Percentiles rank a stretch among this genome's conserved stretches.
These are phyloP conservation scores for Cicer pinnatifidum DNA, from an alignment of 306 rosid genomes.

Conservation along the genomic window DNA sequence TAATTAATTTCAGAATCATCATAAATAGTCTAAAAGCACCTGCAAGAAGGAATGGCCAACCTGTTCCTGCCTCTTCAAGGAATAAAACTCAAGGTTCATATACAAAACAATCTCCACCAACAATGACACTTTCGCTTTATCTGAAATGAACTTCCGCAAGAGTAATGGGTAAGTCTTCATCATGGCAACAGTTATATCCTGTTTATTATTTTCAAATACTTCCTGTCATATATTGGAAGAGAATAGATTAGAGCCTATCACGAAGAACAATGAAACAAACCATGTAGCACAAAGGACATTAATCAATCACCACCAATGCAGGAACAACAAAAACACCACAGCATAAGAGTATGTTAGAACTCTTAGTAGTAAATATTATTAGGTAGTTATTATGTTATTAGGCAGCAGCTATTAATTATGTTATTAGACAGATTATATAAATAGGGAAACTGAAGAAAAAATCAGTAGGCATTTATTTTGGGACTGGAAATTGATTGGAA, in stretches of 20 bases:
- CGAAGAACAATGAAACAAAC: constrained; percentile 18
- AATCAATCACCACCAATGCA: constrained; percentile 7
- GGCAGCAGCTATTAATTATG: too few relatives aligned
- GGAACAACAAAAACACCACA: constrained; percentile 23
- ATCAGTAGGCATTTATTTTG: too few relatives aligned
- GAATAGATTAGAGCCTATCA: constrained; percentile 41
- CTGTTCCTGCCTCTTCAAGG: constrained; percentile 91
- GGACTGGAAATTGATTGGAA: too few relatives aligned
- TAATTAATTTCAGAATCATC: constrained; percentile 36
- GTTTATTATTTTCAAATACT: constrained; percentile 75
- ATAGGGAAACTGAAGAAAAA: too few relatives aligned
- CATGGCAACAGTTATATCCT: constrained; percentile 81
- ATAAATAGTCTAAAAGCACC: constrained; percentile 36
- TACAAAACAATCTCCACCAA: constrained; percentile 76
- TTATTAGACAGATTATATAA: too few relatives aligned
- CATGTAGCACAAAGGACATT: constrained; percentile 33
- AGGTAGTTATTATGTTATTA: too few relatives aligned
- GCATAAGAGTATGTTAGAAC: too few relatives aligned
- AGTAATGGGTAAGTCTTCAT: constrained; percentile 83
- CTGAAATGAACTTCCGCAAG: constrained; percentile 88
- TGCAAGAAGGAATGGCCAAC: constrained; percentile 50
- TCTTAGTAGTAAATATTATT: too few relatives aligned
- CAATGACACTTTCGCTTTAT: constrained; percentile 77
- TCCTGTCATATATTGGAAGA: constrained; percentile 63
- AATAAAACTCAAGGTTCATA: constrained; percentile 86